A percentile compares a stretch with the other conserved stretches of the same genome.
These are phyloP conservation scores for Geranium brycei DNA, from an alignment of 345 rosid genomes.

Conservation along the genomic window DNA sequence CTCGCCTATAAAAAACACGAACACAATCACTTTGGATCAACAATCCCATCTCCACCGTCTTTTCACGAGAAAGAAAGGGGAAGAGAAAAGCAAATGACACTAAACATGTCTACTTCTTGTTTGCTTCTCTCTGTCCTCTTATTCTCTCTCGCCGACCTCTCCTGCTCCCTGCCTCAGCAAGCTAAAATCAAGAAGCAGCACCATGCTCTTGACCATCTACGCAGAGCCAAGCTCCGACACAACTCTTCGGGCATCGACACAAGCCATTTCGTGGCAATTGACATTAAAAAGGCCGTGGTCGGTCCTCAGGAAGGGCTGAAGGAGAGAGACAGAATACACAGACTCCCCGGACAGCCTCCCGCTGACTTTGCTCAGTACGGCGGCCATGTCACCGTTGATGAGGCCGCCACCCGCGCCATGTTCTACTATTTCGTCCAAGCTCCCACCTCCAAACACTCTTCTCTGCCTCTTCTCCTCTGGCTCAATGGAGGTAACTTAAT, in stretches of 20 bases:
- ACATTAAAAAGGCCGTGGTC: not conserved
- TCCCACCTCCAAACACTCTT: not conserved
- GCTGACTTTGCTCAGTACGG: constrained; percentile 10
- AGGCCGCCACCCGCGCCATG: not conserved
- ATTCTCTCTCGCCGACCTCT: not conserved
- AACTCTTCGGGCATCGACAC: constrained; percentile 15
- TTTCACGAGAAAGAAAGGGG: not conserved
- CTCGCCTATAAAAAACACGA: no score
- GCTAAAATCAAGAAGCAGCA: constrained; percentile 11
- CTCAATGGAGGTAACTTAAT: constrained; percentile 13
- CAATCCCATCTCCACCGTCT: not conserved
- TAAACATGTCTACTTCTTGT: not conserved
- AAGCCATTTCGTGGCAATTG: not conserved
- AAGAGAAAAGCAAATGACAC: not conserved
- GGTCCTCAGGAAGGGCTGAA: constrained; percentile 23
- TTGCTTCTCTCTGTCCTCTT: not conserved
- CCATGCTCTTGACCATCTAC: constrained; percentile 17
- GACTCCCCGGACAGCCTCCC: constrained; percentile 9
- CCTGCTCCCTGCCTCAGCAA: not conserved
- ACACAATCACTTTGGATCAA: not conserved
- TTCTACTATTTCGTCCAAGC: constrained; percentile 12
- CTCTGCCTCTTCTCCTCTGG: constrained; percentile 14
- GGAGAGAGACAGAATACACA: constrained; percentile 26
- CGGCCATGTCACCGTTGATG: constrained; percentile 6
- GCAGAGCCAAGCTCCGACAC: constrained; percentile 12